Conservation (phyloP, 768 basidiomycete genomes). For the Clitopilus passeckerianus region DNA sequence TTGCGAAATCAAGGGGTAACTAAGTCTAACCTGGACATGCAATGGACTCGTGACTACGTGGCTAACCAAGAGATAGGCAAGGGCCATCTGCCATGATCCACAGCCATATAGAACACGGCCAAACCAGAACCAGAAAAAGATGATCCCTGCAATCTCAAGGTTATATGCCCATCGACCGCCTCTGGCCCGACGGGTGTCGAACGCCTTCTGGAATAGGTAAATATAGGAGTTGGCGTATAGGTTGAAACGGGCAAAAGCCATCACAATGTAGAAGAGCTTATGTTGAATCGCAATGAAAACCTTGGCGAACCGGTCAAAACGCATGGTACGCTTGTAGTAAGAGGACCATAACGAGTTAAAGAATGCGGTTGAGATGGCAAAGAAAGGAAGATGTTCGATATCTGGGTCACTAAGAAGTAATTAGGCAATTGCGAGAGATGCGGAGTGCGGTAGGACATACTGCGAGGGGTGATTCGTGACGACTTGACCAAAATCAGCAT, state of each 20-base stretch:
- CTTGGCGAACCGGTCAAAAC: constrained; percentile 66
- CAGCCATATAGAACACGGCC: constrained; percentile 62
- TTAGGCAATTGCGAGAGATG: constrained; percentile 5
- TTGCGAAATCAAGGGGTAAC: constrained; percentile 10
- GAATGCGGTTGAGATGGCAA: constrained; percentile 88
- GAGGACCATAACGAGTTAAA: constrained; percentile 86
- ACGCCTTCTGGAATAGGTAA: constrained; percentile 64
- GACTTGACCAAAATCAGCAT: constrained; percentile 41
- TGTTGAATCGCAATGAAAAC: constrained; percentile 77
- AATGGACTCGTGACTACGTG: constrained; percentile 86
- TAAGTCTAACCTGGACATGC: constrained; percentile 91
- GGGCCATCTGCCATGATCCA: constrained; percentile 62
- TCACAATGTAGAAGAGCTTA: constrained; percentile 86
- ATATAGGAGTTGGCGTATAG: constrained; percentile 85
- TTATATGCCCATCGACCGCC: constrained; percentile 78
- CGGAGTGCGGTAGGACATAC: constrained; percentile 35
- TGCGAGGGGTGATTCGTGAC: constrained; percentile 98
- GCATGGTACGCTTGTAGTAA: constrained; percentile 87
- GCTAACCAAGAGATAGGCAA: constrained; percentile 79
- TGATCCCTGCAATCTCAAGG: constrained; percentile 68
- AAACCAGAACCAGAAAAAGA: constrained; percentile 92
- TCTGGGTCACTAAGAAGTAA: constrained; percentile 62
- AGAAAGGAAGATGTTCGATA: constrained; percentile 88
- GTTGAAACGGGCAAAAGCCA: constrained; percentile 91
- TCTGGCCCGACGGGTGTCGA: constrained; percentile 55